Conservation (phyloP, 148 eudicot genomes). For the Persicaria tinctoria region DNA sequence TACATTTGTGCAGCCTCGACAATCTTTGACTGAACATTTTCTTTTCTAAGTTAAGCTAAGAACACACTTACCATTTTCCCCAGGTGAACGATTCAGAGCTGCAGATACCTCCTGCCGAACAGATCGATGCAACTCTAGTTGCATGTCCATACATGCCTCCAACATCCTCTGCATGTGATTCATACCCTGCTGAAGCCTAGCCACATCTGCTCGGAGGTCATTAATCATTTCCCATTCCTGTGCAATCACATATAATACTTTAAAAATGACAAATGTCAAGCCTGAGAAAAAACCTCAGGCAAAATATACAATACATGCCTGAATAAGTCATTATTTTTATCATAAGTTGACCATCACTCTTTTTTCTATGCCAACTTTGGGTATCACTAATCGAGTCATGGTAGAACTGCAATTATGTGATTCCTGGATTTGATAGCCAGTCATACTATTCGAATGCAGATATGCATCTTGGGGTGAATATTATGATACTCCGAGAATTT, state of each 20-base stretch:
- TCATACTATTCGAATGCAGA: not conserved
- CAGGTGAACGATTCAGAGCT: constrained; percentile 75
- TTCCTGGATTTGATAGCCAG: not conserved
- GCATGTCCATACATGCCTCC: constrained; percentile 99
- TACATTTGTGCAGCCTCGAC: no score
- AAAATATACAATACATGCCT: not conserved
- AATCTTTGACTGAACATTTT: not conserved
- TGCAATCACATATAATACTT: not conserved
- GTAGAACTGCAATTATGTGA: not conserved
- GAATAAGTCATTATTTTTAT: not conserved
- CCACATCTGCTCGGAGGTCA: constrained; percentile 73
- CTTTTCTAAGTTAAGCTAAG: not conserved
- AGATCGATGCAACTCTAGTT: constrained; percentile 90
- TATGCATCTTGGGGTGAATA: not conserved
- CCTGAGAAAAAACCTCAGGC: not conserved
- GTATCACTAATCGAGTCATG: not conserved
- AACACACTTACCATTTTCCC: constrained; percentile 41
- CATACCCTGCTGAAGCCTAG: constrained; percentile 96
- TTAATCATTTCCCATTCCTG: constrained; percentile 98
- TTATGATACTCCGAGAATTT: not conserved
- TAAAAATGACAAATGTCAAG: not conserved
- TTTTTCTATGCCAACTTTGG: not conserved
- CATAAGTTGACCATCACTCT: not conserved
- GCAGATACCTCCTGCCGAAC: constrained; percentile 97
- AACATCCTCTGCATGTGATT: constrained; percentile 94